Base-by-base conservation (phyloP, 495 filamentous ascomycete genomes). In the Penicillium dipodomyicola region DNA sequence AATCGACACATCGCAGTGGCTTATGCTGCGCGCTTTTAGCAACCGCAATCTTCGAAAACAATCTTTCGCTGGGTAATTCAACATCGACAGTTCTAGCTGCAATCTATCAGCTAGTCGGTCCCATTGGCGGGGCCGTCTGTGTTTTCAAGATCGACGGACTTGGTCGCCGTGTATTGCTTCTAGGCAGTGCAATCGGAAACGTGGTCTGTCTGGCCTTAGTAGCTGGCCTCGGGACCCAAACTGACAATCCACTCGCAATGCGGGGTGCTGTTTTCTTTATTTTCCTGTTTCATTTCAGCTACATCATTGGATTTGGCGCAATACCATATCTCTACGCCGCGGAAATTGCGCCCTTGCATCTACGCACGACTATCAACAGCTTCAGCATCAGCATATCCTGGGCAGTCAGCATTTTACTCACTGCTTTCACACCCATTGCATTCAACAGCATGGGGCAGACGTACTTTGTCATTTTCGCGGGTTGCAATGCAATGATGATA, bases 401-500 rank as follows among this genome's bases (percentile, higher is more conserved):
- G 79, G 63, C 73, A 11, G 71, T 72, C 49, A 65, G 66, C 55
- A 64, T 62, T 9, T 1, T 61, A 33, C 54, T 68, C 8, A 54
- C 65, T 17, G 58, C 49, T 22, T 47, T 68, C 25, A 68, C 65
- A 1, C 65, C 63, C 8, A 56, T 65, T 25, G 65, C 59, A 19
- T 63, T 68, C 46, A 54, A 58, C 17, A 39, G 11, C 1, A 65
- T 68, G 43, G 60, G 57, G 2, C 63, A 63, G 45, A 49, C 47
- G 37, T 68, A 59, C 48, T 68, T 66, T 22, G 49, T 65, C 15
- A 40, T 68, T 4, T 68, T 65, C 35, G 64, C 66, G 6, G 73
- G 78, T 12, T 80, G 85, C 64, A 86, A 86, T 64, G 72, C 72
- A 22, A 57, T 75, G 20, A 86, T 87, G 68, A 72, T 86, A 0